Evolutionary conservation across 2,329 filamentous ascomycete species (phyloP).

Genomic region (Trichoderma hamatum): DNA sequence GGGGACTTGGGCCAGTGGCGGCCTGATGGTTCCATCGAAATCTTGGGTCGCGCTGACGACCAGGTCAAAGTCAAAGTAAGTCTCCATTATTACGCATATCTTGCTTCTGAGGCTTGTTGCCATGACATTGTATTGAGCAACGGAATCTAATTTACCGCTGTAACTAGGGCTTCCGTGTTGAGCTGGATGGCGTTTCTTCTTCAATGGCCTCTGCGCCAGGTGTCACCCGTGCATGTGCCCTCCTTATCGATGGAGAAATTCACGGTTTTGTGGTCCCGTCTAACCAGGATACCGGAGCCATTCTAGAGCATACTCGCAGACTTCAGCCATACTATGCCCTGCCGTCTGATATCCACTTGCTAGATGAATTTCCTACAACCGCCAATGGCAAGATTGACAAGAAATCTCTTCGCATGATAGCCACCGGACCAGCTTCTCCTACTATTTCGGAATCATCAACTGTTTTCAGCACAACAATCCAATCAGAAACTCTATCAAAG

Average conservation of each 20-base stretch:
- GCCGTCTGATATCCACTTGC: constrained; percentile 49
- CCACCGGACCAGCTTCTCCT: constrained; percentile 29
- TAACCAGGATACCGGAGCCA: constrained; percentile 40
- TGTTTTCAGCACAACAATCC: constrained; percentile 21
- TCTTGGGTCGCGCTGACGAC: constrained; percentile 61
- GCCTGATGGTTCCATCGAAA: constrained; percentile 56
- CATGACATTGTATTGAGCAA: neutral
- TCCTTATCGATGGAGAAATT: constrained; percentile 52
- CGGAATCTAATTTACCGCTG: constrained; percentile 14
- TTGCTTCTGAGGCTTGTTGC: neutral
- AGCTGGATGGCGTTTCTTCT: constrained; percentile 60
- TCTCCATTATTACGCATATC: constrained; percentile 8
- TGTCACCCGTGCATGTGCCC: constrained; percentile 51
- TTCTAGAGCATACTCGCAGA: constrained; percentile 46
- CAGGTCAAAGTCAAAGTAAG: constrained; percentile 62
- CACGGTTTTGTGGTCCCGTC: constrained; percentile 53
- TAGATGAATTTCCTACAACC: constrained; percentile 53
- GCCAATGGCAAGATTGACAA: constrained; percentile 62
- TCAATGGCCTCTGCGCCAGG: constrained; percentile 50
- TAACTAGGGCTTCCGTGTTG: constrained; percentile 59
- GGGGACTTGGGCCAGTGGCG: constrained; percentile 61
- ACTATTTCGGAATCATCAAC: constrained; percentile 15
- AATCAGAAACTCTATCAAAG: neutral
- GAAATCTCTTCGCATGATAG: constrained; percentile 45
- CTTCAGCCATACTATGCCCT: constrained; percentile 60